Evolutionary conservation across 106 monocot genomes (phyloP).

Genomic region (Dioscorea alata): DNA sequence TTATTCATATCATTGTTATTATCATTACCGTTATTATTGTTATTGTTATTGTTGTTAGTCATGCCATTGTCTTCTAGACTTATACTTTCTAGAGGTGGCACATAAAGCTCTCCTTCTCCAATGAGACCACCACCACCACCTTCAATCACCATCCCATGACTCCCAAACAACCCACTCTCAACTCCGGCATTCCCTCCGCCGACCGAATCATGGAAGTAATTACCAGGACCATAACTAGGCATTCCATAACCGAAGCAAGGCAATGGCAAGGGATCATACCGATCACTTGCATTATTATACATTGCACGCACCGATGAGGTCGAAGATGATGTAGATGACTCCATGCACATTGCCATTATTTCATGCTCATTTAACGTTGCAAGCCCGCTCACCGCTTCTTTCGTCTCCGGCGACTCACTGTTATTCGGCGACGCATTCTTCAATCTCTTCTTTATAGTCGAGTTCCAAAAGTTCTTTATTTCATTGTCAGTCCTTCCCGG

Average conservation of each 20-base stretch:
- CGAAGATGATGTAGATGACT: constrained; percentile 26
- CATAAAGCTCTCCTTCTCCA: constrained; percentile 23
- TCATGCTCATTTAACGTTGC: constrained; percentile 1
- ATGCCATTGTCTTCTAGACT: constrained; percentile 33
- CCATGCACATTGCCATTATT: constrained; percentile 14
- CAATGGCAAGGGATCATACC: constrained; percentile 24
- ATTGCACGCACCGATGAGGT: constrained; percentile 14
- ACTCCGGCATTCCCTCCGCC: background rate
- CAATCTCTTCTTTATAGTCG: constrained; percentile 86
- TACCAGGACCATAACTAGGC: constrained; percentile 3
- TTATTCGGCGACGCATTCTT: constrained; percentile 26
- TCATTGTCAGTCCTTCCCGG: constrained; percentile 89
- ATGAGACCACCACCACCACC: constrained; percentile 3
- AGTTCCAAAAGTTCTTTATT: constrained; percentile 97
- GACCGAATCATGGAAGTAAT: constrained; percentile 5
- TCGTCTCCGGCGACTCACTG: constrained; percentile 9
- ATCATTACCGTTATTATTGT: background rate
- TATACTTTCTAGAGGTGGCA: constrained; percentile 44
- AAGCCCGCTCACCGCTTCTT: background rate
- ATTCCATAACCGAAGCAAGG: background rate
- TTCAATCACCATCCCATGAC: constrained; percentile 14
- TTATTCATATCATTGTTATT: constrained; percentile 9
- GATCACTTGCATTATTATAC: background rate
- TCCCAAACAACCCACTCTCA: constrained; percentile 21
- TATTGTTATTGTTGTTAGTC: constrained; percentile 1